Evolutionary conservation across 148 eudicot species (phyloP), one percentile per base, ranked within the genome.

Genomic region (Spergularia marina): DNA sequence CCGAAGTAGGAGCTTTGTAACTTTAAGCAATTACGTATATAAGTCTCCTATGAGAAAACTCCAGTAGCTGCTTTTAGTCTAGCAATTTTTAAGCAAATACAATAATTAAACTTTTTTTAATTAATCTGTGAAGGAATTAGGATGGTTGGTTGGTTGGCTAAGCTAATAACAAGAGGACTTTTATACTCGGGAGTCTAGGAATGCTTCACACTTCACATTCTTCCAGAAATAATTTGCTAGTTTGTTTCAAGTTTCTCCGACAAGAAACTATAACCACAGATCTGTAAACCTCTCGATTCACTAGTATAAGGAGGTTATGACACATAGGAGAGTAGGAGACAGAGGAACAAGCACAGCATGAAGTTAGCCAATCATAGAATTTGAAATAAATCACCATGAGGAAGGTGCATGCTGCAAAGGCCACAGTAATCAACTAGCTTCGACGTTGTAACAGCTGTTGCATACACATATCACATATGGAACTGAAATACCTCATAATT

Each of bases 401-500:
- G n/a, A 20, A 61, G 59, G 40, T 53, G 10, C n/a, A n/a, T 53
- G 71, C 20, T 69, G 57, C 57, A 51, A 53, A 52, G 25, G 23
- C 15, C 44, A 65, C 41, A 70, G 34, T 30, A 10, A 68, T 12
- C 44, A 68, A 40, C 21, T 3, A 36, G 15, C 74, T 36, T n/a
- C 14, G 34, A 76, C 21, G 17, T 41, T 59, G 6, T 51, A 25
- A 41, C 10, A 59, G 68, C 56, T 59, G 55, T 59, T 25, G 39
- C 55, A 25, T 56, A 11, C 34, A 21, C 51, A 56, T 12, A 71
- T 17, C 34, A 21, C 51, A 56, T 12, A 71, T 17, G 4, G 17
- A 53, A 14, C 34, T 54, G 59, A 14, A 73, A 53, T 86, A 94
- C 98, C 98, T 90, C 98, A 89, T 90, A 94, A 68, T 90, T 87